phyloP scores from a whole-genome alignment of 2,329 filamentous ascomycete species.

The Coniochaeta hoffmannii region DNA sequence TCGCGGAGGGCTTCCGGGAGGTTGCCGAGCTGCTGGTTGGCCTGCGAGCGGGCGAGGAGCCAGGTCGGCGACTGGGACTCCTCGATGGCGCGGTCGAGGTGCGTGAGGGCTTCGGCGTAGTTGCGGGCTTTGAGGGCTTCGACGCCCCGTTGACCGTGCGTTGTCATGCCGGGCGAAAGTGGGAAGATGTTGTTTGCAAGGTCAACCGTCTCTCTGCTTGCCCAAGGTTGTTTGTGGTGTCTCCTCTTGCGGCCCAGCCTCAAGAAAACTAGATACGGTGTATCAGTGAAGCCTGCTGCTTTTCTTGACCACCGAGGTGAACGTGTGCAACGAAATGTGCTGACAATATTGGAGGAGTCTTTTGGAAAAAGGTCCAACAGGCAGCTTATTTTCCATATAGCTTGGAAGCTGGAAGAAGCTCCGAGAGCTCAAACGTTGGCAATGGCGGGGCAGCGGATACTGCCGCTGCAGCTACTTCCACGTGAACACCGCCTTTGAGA shows the following conservation, averaged over 20 bases:
- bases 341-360: not conserved
- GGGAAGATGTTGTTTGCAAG: no score
- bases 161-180: not conserved
- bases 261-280: no score
- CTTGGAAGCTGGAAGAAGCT: not conserved
- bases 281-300: no score
- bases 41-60: constrained; percentile 75
- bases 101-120: constrained; percentile 59
- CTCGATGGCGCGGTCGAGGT: constrained; percentile 61
- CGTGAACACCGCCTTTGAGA: no score
- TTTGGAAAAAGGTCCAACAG: no score
- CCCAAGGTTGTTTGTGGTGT: no score
- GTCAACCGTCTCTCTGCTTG: no score
- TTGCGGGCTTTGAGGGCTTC: constrained; percentile 55
- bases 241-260: no score
- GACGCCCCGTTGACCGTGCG: constrained; percentile 53
- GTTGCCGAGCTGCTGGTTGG: constrained; percentile 58
- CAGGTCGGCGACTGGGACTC: constrained; percentile 64
- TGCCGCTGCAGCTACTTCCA: not conserved
- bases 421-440: not conserved
- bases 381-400: no score
- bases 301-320: no score
- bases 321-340: no score
- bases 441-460: not conserved
- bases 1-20: constrained; percentile 61